phyloP scores from a whole-genome alignment of 2,329 filamentous ascomycete genomes.

The Fusarium coicis region DNA sequence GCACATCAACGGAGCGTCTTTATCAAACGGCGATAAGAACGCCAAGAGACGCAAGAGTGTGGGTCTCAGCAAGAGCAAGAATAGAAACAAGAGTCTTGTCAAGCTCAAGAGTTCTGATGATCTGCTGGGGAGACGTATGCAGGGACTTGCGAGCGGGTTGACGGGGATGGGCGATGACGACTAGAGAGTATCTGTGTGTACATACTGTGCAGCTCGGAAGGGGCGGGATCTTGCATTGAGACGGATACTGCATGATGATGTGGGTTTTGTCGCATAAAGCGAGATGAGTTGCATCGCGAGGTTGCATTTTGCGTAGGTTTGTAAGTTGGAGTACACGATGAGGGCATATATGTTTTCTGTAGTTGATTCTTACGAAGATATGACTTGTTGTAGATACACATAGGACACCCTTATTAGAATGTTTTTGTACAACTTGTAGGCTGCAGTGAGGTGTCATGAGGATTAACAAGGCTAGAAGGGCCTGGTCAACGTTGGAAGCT shows the following conservation, averaged over 20 bases:
- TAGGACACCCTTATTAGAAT: conserved; percentile 35
- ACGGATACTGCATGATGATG: background rate
- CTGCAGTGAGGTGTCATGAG: background rate
- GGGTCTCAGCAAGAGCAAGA: conserved; percentile 49
- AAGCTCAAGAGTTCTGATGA: conserved; percentile 69
- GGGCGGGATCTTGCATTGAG: conserved; percentile 14
- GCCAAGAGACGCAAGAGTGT: conserved; percentile 43
- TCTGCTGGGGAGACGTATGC: conserved; percentile 66
- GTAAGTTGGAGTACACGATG: background rate
- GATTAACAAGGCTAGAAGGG: too few species aligned
- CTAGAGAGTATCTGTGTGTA: conserved; percentile 15
- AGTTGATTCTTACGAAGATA: conserved; percentile 25
- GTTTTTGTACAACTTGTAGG: background rate
- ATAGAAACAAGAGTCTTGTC: conserved; percentile 60
- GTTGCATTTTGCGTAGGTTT: background rate
- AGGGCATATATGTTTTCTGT: conserved; percentile 5
- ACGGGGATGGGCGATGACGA: conserved; percentile 61
- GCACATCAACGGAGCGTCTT: conserved; percentile 24
- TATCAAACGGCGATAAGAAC: conserved; percentile 40
- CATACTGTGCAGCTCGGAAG: conserved; percentile 21
- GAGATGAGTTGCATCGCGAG: conserved; percentile 26
- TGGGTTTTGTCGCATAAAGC: conserved; percentile 6
- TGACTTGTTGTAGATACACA: conserved; percentile 24
- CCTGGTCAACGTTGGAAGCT: background rate
- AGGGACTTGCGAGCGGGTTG: conserved; percentile 65